phyloP scores from a whole-genome alignment of 108 stramenopile genomes.

The Stephanodiscus triporus region DNA sequence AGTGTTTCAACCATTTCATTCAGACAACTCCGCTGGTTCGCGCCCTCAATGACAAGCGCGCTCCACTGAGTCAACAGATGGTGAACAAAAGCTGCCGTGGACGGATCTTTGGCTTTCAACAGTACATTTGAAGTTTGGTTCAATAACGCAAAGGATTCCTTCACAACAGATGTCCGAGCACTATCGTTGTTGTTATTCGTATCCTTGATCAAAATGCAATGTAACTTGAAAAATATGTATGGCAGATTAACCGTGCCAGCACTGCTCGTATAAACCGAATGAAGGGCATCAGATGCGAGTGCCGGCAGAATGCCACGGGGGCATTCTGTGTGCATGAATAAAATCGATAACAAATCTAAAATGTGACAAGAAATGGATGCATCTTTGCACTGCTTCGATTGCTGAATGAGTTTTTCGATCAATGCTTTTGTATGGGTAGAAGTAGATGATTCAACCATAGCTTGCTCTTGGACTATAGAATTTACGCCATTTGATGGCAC shows the following conservation, averaged over 20 bases:
- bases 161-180: constrained; percentile 12
- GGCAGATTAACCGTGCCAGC: constrained; percentile 25
- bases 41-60: constrained; percentile 21
- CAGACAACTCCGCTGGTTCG: constrained; percentile 15
- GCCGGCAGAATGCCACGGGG: constrained; percentile 18
- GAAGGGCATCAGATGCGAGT: constrained; percentile 10
- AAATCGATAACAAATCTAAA: constrained; percentile 38
- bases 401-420: constrained; percentile 9
- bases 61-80: constrained; percentile 41
- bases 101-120: constrained; percentile 22
- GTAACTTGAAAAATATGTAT: constrained; percentile 30
- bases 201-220: constrained; percentile 12
- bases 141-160: constrained; percentile 20
- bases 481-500: background rate
- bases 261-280: constrained; percentile 27
- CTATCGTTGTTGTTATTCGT: constrained; percentile 9
- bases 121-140: constrained; percentile 28
- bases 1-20: constrained; percentile 22
- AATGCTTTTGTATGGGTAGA: background rate
- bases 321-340: constrained; percentile 19
- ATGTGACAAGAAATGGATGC: constrained; percentile 28
- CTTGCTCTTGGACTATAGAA: background rate
- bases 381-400: constrained; percentile 30
- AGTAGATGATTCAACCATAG: background rate
- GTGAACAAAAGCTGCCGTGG: constrained; percentile 28